Base-by-base conservation (phyloP, 1,139 yeast species). In the Spathaspora sp. region DNA sequence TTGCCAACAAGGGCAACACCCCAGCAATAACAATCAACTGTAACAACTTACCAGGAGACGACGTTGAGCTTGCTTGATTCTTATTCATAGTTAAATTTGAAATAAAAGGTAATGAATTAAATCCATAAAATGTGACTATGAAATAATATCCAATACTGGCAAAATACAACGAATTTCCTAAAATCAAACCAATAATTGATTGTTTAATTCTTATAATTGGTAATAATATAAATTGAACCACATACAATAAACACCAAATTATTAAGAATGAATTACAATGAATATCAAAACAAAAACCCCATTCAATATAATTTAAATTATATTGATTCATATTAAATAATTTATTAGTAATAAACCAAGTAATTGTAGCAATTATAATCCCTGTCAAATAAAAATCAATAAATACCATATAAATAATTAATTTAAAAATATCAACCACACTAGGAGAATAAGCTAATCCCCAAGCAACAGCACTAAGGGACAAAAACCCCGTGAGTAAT, bases 251-350 rank as follows among this genome's bases (percentile, higher is more conserved):
- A 48, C 89, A 75, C 95, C 96, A 89, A 46, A 90, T 84, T 24
- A 87, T 73, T 55, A 90, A 70, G 58, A 89, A 90, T 31, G 96
- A 81, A 64, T 90, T 90, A 67, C 97, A 89, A 64, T 90, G 97
- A 23, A 90, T 84, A 60, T 90, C 97, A 63, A 90, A 90, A 66
- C 97, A 89, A 61, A 89, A 90, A 0, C 93, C 91, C 97, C 97
- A 90, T 60, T 89, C 97, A 42, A 90, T 74, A 52, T 82, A 80
- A 46, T 81, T 81, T 39, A 79, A 76, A 45, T 61, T 66, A 50
- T 64, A 64, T 42, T 51, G 55, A 23, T 52, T 52, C 27, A 57
- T 27, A 48, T 70, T 72, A 54, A 89, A 76, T 50, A 87, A 73
- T 55, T 76, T 76, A 60, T 86, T 87, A 27, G 89, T 82, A 37